A percentile compares a stretch with the other conserved stretches of the same genome.
Evolutionary conservation across 495 filamentous ascomycete genomes (phyloP).

Genomic region (Aspergillus campestris): DNA sequence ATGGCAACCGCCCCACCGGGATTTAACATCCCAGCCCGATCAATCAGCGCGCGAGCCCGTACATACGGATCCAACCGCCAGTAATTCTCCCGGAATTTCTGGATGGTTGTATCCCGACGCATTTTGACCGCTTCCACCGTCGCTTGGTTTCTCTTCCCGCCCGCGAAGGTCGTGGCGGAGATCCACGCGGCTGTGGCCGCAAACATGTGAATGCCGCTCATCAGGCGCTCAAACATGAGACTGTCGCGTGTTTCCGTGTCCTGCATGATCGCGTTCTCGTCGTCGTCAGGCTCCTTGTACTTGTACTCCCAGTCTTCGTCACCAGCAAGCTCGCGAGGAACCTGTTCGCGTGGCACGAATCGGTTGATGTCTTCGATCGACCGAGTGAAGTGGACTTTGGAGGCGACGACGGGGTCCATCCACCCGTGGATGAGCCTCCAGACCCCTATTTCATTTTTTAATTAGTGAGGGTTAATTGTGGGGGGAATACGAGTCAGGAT

Average conservation of each 20-base stretch:
- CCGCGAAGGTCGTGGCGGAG: background rate
- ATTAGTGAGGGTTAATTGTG: background rate
- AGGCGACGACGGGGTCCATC: conserved; percentile 86
- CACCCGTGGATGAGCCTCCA: conserved; percentile 83
- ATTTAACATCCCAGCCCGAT: conserved; percentile 51
- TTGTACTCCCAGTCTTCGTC: conserved; percentile 72
- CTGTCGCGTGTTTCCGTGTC: conserved; percentile 49
- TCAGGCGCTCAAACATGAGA: conserved; percentile 45
- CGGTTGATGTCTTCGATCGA: conserved; percentile 61
- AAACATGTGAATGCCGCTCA: conserved; percentile 57
- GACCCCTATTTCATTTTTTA: conserved; percentile 37
- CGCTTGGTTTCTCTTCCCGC: too few relatives aligned
- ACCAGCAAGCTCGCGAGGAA: conserved; percentile 70
- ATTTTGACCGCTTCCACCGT: too few relatives aligned
- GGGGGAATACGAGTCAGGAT: background rate
- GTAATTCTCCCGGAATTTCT: conserved; percentile 47
- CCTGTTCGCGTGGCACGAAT: conserved; percentile 57
- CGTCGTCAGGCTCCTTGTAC: conserved; percentile 62
- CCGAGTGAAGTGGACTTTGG: conserved; percentile 84
- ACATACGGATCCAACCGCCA: conserved; percentile 63
- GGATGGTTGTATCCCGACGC: conserved; percentile 1
- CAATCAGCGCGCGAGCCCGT: conserved; percentile 53
- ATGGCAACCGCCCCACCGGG: conserved; percentile 29
- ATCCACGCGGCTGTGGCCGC: conserved; percentile 61
- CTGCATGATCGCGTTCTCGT: conserved; percentile 62